Base-by-base conservation (phyloP, 441 rosid genomes). In the Eruca vesicaria region DNA sequence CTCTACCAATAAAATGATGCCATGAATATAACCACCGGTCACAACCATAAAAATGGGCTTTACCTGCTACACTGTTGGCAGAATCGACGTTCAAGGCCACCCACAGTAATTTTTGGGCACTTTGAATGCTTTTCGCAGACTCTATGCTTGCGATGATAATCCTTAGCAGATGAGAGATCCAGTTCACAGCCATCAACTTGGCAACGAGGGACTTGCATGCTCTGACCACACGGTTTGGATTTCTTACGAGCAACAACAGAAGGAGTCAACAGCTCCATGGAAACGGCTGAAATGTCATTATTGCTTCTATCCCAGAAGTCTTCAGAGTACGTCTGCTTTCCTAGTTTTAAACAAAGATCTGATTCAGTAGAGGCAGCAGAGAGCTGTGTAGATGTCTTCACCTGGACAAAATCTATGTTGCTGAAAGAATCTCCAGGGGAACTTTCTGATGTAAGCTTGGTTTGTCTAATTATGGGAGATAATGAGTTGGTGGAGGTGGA, bases 51-150 rank as follows among this genome's bases (percentile, higher is more conserved):
- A 10, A 2, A 36, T 33, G 63, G 63, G 52, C 11, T 16, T 74
- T 77, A 87, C 98, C 96, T 85, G 84, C 98, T 91, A 78, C 98
- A 93, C 82, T 93, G 97, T 79, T 93, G 98, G 72, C 98, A 93
- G 75, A 93, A 93, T 0, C 98, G 89, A 71, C 90, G 96, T 66
- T 87, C 89, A 31, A 88, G 53, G 74, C 97, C 97, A 33, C 74
- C 68, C 26, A 89, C 98, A 55, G 78, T 59, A 2, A 87, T 97
- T 72, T 65, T 87, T 7, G 94, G 89, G 72, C 91, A 86, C 80
- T 89, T 93, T 0, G 98, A 83, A 75, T 93, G 98, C 76, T 77
- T 77, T 74, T 87, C 96, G 68, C 97, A 89, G 38, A 91, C 93
- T 77, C 87, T 89, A 72, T 93, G 94, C 78, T 92, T 85, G 74